Evolutionary conservation across 331 rosid species (phyloP), one percentile per base, ranked within the genome.

Genomic region (Arachis monticola): DNA sequence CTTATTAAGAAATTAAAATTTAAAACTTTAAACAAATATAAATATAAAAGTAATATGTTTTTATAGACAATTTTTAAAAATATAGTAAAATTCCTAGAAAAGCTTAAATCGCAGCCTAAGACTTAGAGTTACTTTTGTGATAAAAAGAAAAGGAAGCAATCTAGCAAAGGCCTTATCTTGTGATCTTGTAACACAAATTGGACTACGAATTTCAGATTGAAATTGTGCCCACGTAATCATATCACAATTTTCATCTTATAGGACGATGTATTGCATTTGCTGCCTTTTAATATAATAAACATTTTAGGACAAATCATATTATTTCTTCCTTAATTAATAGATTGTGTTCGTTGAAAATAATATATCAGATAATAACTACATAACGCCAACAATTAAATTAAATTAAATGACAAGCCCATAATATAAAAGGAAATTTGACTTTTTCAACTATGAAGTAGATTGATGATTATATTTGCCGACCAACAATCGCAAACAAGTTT

Each of bases 81-180:
- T 22, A 27, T 27, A 27, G 30, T 27, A 27, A 57, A 58, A 12
- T 71, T 31, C 67, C 67, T 13, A 58, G 57, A 71, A 71, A 58
- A 57, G 65, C 75, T 22, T 14, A 56, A 3, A 2, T 8, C 61
- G 35, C 35, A 56, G 61, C 62, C 62, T 6, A 0, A 17, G 22
- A 17, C 22, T 22, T 22, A 22, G n/a, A n/a, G n/a, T n/a, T n/a
- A n/a, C n/a, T n/a, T 61, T 61, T 61, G 69, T 73, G 61, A 73
- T 27, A 0, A 27, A 27, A 27, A 27, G 27, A 73, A 60, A 69
- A 5, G 5, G 12, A 38, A 38, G 0, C 5, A 38, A 27, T 27
- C 1, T 27, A 13, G 12, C 11, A 60, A 72, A 46, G 13, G 38
- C 59, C 47, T 32, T 47, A 47, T 47, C 14, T 27, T 70, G 57